phyloP scores from a whole-genome alignment of 1,284 basidiomycete genomes.

The Hemileia vastatrix region DNA sequence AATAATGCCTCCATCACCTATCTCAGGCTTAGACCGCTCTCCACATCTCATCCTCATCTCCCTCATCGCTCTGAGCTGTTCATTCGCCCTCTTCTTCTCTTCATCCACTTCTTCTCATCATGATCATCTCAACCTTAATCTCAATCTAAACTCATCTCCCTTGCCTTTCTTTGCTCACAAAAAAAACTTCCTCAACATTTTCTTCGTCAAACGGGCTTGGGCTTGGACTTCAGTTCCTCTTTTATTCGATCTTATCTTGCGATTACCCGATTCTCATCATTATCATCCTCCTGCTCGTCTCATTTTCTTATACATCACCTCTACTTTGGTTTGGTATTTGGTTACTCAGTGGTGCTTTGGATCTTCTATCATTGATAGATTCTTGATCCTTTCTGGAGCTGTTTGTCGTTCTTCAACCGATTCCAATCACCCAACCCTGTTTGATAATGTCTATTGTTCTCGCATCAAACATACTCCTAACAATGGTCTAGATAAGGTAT shows the following conservation, averaged over 20 bases:
- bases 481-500: constrained; percentile 8
- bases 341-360: constrained; percentile 44
- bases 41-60: too few relatives aligned
- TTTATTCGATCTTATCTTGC: not conserved
- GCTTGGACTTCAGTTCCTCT: constrained; percentile 32
- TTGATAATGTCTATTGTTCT: constrained; percentile 8
- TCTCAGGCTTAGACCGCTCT: too few relatives aligned
- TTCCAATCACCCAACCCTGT: not conserved
- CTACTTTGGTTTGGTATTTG: constrained; percentile 17
- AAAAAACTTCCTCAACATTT: constrained; percentile 38
- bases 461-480: too few relatives aligned
- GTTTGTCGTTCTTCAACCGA: constrained; percentile 26
- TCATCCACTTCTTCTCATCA: constrained; percentile 7
- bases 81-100: too few relatives aligned
- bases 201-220: constrained; percentile 43
- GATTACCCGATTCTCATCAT: not conserved
- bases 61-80: too few relatives aligned
- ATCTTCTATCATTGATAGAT: constrained; percentile 36
- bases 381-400: constrained; percentile 35
- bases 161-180: constrained; percentile 32
- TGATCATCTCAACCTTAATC: not conserved
- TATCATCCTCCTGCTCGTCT: not conserved
- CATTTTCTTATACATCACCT: not conserved
- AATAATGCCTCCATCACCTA: too few relatives aligned
- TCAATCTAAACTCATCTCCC: not conserved